Conservation (phyloP, 1,284 basidiomycete genomes). For the Naganishia sp. region DNA sequence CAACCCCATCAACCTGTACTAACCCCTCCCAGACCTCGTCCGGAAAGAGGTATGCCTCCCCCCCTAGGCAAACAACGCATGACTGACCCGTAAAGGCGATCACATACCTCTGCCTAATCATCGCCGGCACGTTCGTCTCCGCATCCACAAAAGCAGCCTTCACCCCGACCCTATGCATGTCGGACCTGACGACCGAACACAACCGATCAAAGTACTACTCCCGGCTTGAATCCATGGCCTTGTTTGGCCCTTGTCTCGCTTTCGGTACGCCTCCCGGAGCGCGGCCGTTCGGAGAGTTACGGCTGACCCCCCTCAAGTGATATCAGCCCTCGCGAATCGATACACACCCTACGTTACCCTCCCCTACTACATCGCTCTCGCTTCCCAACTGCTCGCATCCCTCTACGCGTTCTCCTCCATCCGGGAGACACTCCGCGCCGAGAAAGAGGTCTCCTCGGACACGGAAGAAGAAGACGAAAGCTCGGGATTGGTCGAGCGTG, state of each 20-base stretch:
- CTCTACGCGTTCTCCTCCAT: constrained; percentile 39
- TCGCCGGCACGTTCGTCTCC: constrained; percentile 41
- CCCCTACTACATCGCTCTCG: constrained; percentile 43
- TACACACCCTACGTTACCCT: constrained; percentile 39
- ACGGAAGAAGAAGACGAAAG: constrained; percentile 22
- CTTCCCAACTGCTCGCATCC: constrained; percentile 38
- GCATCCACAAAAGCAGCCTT: constrained; percentile 45
- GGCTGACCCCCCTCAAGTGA: constrained; percentile 31
- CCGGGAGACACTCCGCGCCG: constrained; percentile 37
- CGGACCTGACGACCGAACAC: constrained; percentile 40
- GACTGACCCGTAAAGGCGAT: constrained; percentile 22
- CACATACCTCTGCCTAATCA: constrained; percentile 39
- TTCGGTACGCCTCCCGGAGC: constrained; percentile 35
- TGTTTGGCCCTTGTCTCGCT: constrained; percentile 42
- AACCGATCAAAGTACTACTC: constrained; percentile 41
- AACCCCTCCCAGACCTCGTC: constrained; percentile 3
- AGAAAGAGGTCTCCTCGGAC: neutral
- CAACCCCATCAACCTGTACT: neutral
- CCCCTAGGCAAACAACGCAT: neutral
- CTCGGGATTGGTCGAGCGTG: constrained; percentile 25
- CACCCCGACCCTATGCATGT: constrained; percentile 40
- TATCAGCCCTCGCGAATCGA: constrained; percentile 41
- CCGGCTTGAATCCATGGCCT: constrained; percentile 40
- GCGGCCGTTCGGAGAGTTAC: neutral
- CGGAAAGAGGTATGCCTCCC: constrained; percentile 15